Base-by-base conservation (phyloP, 805 yeast genomes). In the Grigorovia jiainica region DNA sequence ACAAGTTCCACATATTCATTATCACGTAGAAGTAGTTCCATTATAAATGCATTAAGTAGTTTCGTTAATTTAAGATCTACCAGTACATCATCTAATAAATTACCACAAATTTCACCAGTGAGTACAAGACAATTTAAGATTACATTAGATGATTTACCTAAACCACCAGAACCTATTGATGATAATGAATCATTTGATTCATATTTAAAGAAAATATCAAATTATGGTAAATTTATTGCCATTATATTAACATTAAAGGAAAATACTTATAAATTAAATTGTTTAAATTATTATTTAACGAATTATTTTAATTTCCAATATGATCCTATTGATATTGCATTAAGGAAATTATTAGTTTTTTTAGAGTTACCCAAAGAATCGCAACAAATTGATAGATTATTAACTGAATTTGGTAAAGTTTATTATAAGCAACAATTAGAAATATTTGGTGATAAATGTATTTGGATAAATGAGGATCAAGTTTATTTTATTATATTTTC, bases 321-420 rank as follows among this genome's bases (percentile, higher is more conserved):
- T 20, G 75, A 73, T 46, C 83, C 92, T 0, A 51, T 83, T 15
- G 92, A 83, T 51, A 64, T 83, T 44, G 70, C 89, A 0, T 57
- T 83, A 40, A 62, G 89, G 34, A 73, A 72, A 48, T 70, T 82
- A 39, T 58, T 83, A 34, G 67, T 77, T 65, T 61, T 69, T 38
- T 69, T 76, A 43, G 75, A 76, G 41, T 61, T 83, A 20, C 92
- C 92, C 0, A 71, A 68, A 46, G 92, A 83, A 52, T 66, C 86
- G 0, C 90, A 82, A 54, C 89, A 83, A 53, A 82, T 83, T 39
- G 90, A 83, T 51, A 65, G 87, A 37, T 69, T 80, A 3, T 61
- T 83, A 33, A 74, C 72, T 40, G 70, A 70, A 25, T 79, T 83
- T 58, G 72, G 83, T 8, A 54, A 53, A 23, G 67, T 72, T 19